A percentile compares a stretch with the other conserved stretches of the same genome.
phyloP scores from a whole-genome alignment of 306 rosid genomes.

The Cicer yamashitae region DNA sequence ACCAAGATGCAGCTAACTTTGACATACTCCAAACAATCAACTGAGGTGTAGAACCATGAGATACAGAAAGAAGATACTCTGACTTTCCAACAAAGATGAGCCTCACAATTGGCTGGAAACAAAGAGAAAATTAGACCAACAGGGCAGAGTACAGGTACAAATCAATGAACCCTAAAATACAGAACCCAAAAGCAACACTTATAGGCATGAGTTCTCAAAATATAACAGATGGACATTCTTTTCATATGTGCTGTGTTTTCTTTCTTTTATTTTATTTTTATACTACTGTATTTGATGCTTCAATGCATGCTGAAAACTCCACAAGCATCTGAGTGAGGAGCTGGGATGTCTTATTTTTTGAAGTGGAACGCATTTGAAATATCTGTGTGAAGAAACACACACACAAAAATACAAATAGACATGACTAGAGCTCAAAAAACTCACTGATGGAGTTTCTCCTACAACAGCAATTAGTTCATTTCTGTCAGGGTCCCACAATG shows the following conservation, averaged over 20 bases:
- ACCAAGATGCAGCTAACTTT: conserved; percentile 70
- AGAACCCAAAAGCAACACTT: conserved; percentile 27
- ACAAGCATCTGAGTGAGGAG: conserved; percentile 21
- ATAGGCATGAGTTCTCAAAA: conserved; percentile 16
- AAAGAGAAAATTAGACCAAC: conserved; percentile 25
- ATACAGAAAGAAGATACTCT: conserved; percentile 71
- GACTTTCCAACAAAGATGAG: conserved; percentile 83
- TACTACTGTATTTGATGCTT: conserved; percentile 26
- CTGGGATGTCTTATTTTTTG: conserved; percentile 22
- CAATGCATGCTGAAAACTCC: conserved; percentile 11
- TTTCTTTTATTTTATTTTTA: background rate
- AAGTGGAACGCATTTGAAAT: conserved; percentile 7
- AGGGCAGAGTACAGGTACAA: background rate
- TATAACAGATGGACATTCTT: conserved; percentile 10
- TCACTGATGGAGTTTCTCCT: conserved; percentile 74
- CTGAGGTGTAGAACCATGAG: conserved; percentile 76
- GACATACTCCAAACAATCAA: conserved; percentile 79
- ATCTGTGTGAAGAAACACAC: conserved; percentile 27
- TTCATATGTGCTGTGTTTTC: background rate
- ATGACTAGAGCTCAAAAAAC: conserved; percentile 25
- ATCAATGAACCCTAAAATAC: conserved; percentile 23
- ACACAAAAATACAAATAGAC: conserved; percentile 1
- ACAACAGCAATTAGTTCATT: conserved; percentile 83
- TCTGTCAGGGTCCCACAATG: conserved; percentile 91
- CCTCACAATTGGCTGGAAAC: conserved; percentile 67